Conservation (phyloP, 73 alveolate species). For the Paraurostyla sp. region DNA sequence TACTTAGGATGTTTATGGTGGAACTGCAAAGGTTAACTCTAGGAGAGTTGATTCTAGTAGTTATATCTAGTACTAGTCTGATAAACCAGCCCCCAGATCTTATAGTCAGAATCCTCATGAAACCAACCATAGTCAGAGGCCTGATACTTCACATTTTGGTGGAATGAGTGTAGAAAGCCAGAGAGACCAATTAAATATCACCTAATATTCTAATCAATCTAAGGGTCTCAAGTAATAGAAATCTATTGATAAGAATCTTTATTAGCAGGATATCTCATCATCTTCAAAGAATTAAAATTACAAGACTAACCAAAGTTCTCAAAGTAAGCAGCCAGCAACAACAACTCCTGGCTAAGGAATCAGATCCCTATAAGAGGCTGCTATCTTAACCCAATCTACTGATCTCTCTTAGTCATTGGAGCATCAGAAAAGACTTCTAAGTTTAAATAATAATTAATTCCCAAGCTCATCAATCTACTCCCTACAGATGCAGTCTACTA, state of each 20-base stretch:
- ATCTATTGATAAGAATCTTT: too few relatives aligned
- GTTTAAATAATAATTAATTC: neutral
- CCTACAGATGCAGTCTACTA: neutral
- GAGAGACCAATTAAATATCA: neutral
- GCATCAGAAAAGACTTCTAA: neutral
- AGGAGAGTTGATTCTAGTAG: neutral
- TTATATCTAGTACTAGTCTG: neutral
- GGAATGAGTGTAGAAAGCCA: neutral
- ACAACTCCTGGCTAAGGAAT: neutral
- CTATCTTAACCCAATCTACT: constrained; percentile 41
- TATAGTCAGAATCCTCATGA: constrained; percentile 12
- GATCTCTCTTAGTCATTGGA: constrained; percentile 48
- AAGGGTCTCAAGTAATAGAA: too few relatives aligned
- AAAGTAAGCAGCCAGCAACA: too few relatives aligned
- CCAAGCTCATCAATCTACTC: neutral
- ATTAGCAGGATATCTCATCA: too few relatives aligned
- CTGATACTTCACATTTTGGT: constrained; percentile 23
- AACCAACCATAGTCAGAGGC: neutral
- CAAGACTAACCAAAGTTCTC: too few relatives aligned
- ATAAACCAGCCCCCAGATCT: neutral
- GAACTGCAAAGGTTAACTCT: neutral
- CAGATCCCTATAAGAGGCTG: constrained; percentile 54
- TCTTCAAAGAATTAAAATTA: too few relatives aligned
- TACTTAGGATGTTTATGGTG: neutral
- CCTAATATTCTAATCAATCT: neutral